Evolutionary conservation across 2,329 filamentous ascomycete species (phyloP), one percentile per base, ranked within the genome.

Genomic region (Fusarium sp.): DNA sequence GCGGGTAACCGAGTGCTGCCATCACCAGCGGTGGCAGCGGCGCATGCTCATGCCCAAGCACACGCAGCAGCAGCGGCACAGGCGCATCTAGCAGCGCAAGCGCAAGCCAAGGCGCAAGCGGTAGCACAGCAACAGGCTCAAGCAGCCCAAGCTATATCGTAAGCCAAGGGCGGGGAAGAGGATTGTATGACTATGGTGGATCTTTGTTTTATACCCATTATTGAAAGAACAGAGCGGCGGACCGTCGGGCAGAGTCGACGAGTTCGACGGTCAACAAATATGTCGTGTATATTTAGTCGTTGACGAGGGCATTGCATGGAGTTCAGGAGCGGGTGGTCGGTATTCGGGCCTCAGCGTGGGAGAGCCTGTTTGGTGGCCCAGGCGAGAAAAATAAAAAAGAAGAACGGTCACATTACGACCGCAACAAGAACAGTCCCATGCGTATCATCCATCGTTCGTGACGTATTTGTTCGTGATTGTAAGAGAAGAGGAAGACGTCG

Each of bases 231-330:
- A 48, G 60, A 57, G 54, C 52, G 52, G 61, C 52, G 49, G 52
- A 49, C 47, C 62, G 67, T 62, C 64, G 62, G 55, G 46, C 30
- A 59, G 30, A 58, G 44, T 60, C 44, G 58, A 61, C 12, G 29
- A 47, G 45, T 25, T 53, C 55, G 49, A 41, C 22, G 55, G 46
- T 15, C 48, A 38, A 29, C 41, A 30, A 45, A 52, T 32, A 40
- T 34, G 47, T 69, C 57, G 52, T 74, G 71, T 74, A 65, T 63
- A 75, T 75, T 74, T 58, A 67, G 59, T 73, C 70, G 70, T 70
- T 74, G 70, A 67, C 67, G 54, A 65, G 69, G 75, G 69, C 76
- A 78, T 79, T 80, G 79, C 79, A 74, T 61, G 79, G 79, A 81
- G 79, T 81, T 78, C 74, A n/a, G 76, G 77, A 76, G 76, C 78